Evolutionary conservation across 768 basidiomycete genomes (phyloP).

Genomic region (Boletus rufocinnamomeus): DNA sequence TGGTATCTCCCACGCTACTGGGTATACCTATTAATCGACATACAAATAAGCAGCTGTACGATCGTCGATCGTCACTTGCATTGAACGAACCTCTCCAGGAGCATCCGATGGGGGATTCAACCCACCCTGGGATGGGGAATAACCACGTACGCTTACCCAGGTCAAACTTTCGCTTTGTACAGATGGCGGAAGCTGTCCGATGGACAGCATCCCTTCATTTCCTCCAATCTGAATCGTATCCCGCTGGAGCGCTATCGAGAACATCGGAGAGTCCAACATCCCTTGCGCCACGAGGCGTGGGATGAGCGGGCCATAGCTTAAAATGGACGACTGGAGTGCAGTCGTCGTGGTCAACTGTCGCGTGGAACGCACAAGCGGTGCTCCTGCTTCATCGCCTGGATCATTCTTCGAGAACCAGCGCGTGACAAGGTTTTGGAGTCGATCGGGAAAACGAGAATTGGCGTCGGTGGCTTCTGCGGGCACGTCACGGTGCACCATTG

Average conservation of each 20-base stretch:
- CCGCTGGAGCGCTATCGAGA: constrained; percentile 66
- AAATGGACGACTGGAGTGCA: constrained; percentile 44
- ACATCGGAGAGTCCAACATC: constrained; percentile 46
- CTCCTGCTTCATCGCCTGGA: neutral
- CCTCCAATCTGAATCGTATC: constrained; percentile 69
- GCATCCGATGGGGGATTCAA: constrained; percentile 55
- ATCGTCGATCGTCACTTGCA: neutral
- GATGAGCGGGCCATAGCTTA: constrained; percentile 46
- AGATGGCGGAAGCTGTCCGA: constrained; percentile 62
- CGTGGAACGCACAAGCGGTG: constrained; percentile 7
- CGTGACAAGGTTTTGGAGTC: constrained; percentile 13
- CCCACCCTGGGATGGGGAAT: constrained; percentile 53
- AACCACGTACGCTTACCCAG: constrained; percentile 65
- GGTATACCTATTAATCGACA: constrained; percentile 46
- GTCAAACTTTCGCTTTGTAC: constrained; percentile 53
- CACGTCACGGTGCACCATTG: constrained; percentile 1
- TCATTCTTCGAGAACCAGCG: constrained; percentile 24
- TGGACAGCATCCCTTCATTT: constrained; percentile 61
- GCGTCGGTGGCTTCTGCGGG: neutral
- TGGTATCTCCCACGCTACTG: constrained; percentile 70
- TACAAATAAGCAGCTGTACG: constrained; percentile 3
- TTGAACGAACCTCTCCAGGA: constrained; percentile 55
- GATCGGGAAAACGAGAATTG: constrained; percentile 5
- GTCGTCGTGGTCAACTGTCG: constrained; percentile 18
- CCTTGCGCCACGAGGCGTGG: constrained; percentile 45